Conservation (phyloP, 1,139 yeast species). For the Oligophagozyma castellii region DNA sequence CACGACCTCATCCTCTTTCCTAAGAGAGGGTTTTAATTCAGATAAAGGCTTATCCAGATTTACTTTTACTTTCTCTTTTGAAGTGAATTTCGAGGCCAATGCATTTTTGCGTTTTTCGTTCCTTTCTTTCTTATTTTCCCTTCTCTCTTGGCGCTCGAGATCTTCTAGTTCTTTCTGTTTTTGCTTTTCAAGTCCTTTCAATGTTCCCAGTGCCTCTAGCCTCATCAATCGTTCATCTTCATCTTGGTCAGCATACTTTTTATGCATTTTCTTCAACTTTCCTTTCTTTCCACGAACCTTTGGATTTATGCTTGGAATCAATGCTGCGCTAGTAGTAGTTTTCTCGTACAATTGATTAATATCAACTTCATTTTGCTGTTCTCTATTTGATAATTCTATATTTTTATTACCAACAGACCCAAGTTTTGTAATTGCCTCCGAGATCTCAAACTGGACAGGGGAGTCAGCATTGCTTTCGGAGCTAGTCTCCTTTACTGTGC, state of each 20-base stretch:
- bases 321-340: background rate
- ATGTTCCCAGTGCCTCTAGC: slow-evolving; percentile 73
- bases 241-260: slow-evolving; percentile 82
- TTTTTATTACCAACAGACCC: no score
- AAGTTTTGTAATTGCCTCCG: no score
- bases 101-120: slow-evolving; percentile 38
- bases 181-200: slow-evolving; percentile 46
- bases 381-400: background rate
- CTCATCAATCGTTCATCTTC: slow-evolving; percentile 68
- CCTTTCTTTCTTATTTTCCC: slow-evolving; percentile 26
- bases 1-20: slow-evolving; percentile 30
- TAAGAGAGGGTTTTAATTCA: slow-evolving; percentile 28
- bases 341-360: background rate
- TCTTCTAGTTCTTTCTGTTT: slow-evolving; percentile 28
- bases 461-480: slow-evolving; percentile 5
- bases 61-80: slow-evolving; percentile 22
- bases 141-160: slow-evolving; percentile 25
- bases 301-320: no score
- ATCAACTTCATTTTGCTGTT: background rate
- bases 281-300: slow-evolving; percentile 73
- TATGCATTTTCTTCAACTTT: slow-evolving; percentile 67
- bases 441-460: slow-evolving; percentile 2
- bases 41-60: slow-evolving; percentile 24
- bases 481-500: slow-evolving; percentile 2
- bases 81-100: slow-evolving; percentile 36